Percentiles rank a stretch among this genome's conserved stretches.
Evolutionary conservation across 2,329 filamentous ascomycete species (phyloP).

Genomic region (Endoconidiophora polonica): DNA sequence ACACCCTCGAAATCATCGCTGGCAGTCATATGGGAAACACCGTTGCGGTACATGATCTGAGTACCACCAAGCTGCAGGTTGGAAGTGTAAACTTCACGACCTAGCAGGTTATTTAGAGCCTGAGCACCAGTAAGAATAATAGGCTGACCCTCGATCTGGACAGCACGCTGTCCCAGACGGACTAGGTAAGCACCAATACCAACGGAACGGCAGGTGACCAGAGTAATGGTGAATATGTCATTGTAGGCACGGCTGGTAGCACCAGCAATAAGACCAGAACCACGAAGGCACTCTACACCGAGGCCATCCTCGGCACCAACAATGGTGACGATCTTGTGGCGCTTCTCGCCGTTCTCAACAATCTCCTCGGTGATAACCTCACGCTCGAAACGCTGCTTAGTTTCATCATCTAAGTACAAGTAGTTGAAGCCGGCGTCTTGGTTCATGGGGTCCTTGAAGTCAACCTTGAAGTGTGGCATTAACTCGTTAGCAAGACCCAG

Average conservation of each 20-base stretch:
- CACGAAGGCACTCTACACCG: conserved; percentile 91
- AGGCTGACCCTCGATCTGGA: conserved; percentile 96
- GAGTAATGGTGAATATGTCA: conserved; percentile 94
- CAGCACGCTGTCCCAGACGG: conserved; percentile 91
- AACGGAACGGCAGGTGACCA: conserved; percentile 95
- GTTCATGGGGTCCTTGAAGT: conserved; percentile 73
- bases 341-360: conserved; percentile 70
- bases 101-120: conserved; percentile 94
- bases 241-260: conserved; percentile 94
- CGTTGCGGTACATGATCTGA: conserved; percentile 99
- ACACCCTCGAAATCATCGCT: conserved; percentile 96
- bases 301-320: conserved; percentile 88
- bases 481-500: conserved; percentile 93
- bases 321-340: conserved; percentile 87
- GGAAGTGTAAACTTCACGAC: conserved; percentile 95
- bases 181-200: conserved; percentile 99
- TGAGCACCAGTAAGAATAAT: conserved; percentile 97
- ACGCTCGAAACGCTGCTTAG: conserved; percentile 74
- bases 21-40: conserved; percentile 97
- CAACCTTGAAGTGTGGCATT: conserved; percentile 91
- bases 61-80: conserved; percentile 98
- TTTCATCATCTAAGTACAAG: conserved; percentile 75
- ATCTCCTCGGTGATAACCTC: conserved; percentile 64
- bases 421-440: conserved; percentile 92
- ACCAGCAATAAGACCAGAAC: conserved; percentile 94